Base-by-base conservation (phyloP, 768 basidiomycete species). In the Ramaria sp. region DNA sequence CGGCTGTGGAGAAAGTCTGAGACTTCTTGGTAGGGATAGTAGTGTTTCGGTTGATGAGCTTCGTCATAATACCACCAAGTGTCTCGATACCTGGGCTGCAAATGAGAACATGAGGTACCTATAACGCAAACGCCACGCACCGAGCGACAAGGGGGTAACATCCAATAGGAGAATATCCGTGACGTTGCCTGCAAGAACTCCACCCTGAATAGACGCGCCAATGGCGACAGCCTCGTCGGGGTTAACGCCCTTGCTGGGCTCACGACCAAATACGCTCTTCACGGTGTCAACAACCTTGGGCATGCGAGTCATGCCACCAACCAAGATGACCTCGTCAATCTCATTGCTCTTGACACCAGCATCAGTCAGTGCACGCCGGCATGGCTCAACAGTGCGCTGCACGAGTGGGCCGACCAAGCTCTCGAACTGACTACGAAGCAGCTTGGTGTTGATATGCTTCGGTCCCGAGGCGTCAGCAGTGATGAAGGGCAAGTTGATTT, bases 21-120 rank as follows among this genome's bases (percentile, higher is more conserved):
- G 91, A 93, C 81, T 99, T 99, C 81, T 99, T 99, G 63, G 95
- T 97, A 4, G 96, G 96, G 72, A 98, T 98, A 58, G 96, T 98
- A 11, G 96, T 99, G 77, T 99, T 99, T 59, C 96, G 88, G 67
- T 79, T 86, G 73, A 99, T 99, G 45, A 99, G 82, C 73, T 97
- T 95, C 62, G 95, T 98, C 91, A 99, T 98, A 73, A 99, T 97
- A 67, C 96, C 96, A 63, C 96, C 94, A 61, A 97, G 91, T 11
- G 95, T 98, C 75, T 96, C 93, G 54, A 92, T 92, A 75, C 83
- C 83, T 77, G 33, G 20, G n/a, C 13, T 41, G 12, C 22, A 58
- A n/a, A 4, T 51, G 19, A 54, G 13, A 59, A 13, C 47, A 5
- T 3, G 39, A 49, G 0, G 45, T 27, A 43, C 22, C 10, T 20